Evolutionary conservation across 2,329 filamentous ascomycete species (phyloP), one percentile per base, ranked within the genome.

Genomic region (Stagonosporopsis tanaceti): DNA sequence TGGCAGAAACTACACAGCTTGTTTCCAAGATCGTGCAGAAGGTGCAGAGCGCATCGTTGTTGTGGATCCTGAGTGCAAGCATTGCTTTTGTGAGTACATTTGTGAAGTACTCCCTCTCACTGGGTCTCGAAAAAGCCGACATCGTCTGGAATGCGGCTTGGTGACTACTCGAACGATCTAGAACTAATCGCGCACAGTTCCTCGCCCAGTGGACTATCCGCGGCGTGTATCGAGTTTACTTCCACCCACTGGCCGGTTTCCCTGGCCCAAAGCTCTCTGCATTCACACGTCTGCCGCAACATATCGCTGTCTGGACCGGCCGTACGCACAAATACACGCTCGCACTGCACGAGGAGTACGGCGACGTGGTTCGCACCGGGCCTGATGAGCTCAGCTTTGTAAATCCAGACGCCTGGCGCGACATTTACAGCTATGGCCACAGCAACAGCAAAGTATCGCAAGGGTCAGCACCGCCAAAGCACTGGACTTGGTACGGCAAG

Each of bases 321-420:
- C 68, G 27, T 5, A 34, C 28, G 9, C 24, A 45, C 12, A 34
- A 15, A 2, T 53, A 46, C 3, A 7, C n/a, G 1, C 54, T 47
- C 17, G 50, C 77, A 3, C 59, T 80, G n/a, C 79, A 80, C 47
- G 52, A 66, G 6, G 65, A 75, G 56, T 79, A 79, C 57, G 79
- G 80, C 22, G 67, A 74, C 3, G 67, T 79, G 4, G 78, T 81
- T 3, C 70, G 79, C 6, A 57, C 78, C 12, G 65, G 68, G 4
- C 78, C 78, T 0, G 73, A 79, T 35, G 75, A 81, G 52, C 34
- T 81, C 1, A 79, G 76, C 25, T 77, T 75, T 63, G 77, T 69
- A 28, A 63, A 74, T 11, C 70, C 72, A 8, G 65, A 78, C 12
- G 71, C 72, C 0, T 76, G 72, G 70, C 62, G 40, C n/a, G 48